Conservation (phyloP, 352 stramenopile genomes). For the Globisporangium mamillatum region DNA sequence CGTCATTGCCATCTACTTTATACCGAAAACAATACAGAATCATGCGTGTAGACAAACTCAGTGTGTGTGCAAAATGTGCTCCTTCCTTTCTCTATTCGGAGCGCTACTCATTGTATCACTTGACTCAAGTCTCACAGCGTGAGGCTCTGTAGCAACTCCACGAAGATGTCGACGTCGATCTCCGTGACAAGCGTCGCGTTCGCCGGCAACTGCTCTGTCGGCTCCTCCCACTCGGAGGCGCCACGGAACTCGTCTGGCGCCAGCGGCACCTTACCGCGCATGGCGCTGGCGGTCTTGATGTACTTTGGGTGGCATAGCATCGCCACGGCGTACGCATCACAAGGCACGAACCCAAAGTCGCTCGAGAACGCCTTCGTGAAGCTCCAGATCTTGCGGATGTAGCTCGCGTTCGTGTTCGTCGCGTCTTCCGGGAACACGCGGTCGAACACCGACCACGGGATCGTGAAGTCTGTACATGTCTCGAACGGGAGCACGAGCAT, state of each 20-base stretch:
- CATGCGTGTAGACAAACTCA: neutral
- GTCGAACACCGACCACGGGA: slow-evolving; percentile 70
- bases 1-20: neutral
- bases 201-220: slow-evolving; percentile 21
- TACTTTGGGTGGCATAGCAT: slow-evolving; percentile 55
- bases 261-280: slow-evolving; percentile 60
- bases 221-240: slow-evolving; percentile 39
- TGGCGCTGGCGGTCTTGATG: slow-evolving; percentile 37
- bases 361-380: slow-evolving; percentile 47
- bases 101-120: neutral
- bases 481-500: slow-evolving; percentile 72
- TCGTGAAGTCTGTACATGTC: slow-evolving; percentile 47
- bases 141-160: slow-evolving; percentile 52
- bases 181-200: slow-evolving; percentile 71
- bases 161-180: slow-evolving; percentile 59
- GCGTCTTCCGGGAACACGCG: slow-evolving; percentile 48
- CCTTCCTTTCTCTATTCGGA: neutral
- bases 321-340: slow-evolving; percentile 71
- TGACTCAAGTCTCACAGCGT: slow-evolving; percentile 11
- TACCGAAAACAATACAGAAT: neutral
- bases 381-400: slow-evolving; percentile 62
- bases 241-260: slow-evolving; percentile 50
- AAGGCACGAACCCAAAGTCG: slow-evolving; percentile 55
- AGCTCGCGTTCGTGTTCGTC: slow-evolving; percentile 33
- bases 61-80: neutral